phyloP scores from a whole-genome alignment of 1,139 yeast species.

The Yamadazyma jaroonii region DNA sequence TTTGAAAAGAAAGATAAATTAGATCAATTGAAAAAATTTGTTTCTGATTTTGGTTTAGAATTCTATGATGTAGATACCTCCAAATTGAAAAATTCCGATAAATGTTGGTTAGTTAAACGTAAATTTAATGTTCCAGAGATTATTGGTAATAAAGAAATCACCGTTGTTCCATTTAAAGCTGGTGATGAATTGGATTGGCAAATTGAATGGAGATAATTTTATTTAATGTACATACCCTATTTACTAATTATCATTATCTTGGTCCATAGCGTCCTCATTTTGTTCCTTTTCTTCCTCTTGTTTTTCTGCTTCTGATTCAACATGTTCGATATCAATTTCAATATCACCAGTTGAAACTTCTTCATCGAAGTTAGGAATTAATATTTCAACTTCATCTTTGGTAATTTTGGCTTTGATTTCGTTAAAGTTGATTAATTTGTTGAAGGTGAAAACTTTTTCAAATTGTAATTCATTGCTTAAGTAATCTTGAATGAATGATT shows the following conservation, averaged over 20 bases:
- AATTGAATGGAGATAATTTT: slow-evolving; percentile 63
- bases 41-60: slow-evolving; percentile 64
- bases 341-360: slow-evolving; percentile 18
- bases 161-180: slow-evolving; percentile 87
- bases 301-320: slow-evolving; percentile 2
- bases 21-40: slow-evolving; percentile 69
- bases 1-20: slow-evolving; percentile 68
- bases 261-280: slow-evolving; percentile 2
- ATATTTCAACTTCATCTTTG: slow-evolving; percentile 42
- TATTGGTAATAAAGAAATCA: slow-evolving; percentile 44
- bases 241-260: slow-evolving; percentile 3
- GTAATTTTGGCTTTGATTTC: slow-evolving; percentile 40
- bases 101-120: slow-evolving; percentile 50
- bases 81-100: slow-evolving; percentile 32
- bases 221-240: slow-evolving; percentile 10
- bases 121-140: slow-evolving; percentile 57
- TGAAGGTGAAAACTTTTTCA: slow-evolving; percentile 47
- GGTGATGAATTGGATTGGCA: slow-evolving; percentile 74
- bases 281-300: background rate
- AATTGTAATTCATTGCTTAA: slow-evolving; percentile 38
- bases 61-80: slow-evolving; percentile 63
- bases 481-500: slow-evolving; percentile 37
- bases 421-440: slow-evolving; percentile 37
- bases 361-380: slow-evolving; percentile 38
- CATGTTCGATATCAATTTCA: slow-evolving; percentile 14